phyloP scores from a whole-genome alignment of 2,329 filamentous ascomycete species.

The Aspergillus bombycis region DNA sequence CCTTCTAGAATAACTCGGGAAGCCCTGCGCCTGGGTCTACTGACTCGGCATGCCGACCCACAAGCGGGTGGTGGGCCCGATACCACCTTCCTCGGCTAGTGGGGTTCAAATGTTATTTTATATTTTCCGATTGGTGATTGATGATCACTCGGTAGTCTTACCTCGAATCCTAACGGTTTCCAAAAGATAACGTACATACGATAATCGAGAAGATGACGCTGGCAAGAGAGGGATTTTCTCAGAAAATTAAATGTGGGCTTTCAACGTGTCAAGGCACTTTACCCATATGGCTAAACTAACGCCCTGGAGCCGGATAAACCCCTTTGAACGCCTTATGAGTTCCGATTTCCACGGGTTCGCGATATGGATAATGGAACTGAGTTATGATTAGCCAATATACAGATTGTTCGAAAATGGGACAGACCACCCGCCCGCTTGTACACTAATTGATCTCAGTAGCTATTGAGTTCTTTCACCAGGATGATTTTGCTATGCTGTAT shows the following conservation, averaged over 20 bases:
- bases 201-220: background rate
- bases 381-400: too few relatives aligned
- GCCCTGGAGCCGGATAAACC: background rate
- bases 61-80: background rate
- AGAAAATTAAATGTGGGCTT: background rate
- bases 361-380: background rate
- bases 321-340: background rate
- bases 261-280: background rate
- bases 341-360: background rate
- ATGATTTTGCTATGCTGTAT: too few relatives aligned
- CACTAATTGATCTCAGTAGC: too few relatives aligned
- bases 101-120: accelerated
- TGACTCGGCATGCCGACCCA: slow-evolving; percentile 1
- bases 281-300: background rate
- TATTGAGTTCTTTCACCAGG: too few relatives aligned
- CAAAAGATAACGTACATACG: background rate
- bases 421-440: too few relatives aligned
- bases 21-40: background rate
- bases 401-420: too few relatives aligned
- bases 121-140: too few relatives aligned
- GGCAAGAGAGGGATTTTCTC: background rate
- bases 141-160: background rate
- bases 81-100: background rate
- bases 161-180: background rate
- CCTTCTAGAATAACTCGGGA: background rate